Base-by-base conservation (phyloP, 1,284 basidiomycete genomes). In the Malassezia pachydermatis region DNA sequence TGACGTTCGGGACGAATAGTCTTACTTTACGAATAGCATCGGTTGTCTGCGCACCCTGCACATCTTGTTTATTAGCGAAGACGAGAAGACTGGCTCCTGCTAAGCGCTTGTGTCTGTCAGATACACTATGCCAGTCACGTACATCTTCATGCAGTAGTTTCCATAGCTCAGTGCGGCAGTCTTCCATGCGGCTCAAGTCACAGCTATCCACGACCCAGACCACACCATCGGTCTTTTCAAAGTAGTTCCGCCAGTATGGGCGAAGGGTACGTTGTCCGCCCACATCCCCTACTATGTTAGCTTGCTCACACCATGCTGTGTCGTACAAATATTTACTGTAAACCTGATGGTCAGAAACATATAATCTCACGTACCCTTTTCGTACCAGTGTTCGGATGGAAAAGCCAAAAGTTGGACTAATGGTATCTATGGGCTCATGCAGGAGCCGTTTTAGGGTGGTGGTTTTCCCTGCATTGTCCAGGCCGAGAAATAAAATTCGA, bases 51-150 rank as follows among this genome's bases (percentile, higher is more conserved):
- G 90, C 84, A 23, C 89, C 88, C 32, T 79, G 78, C 28, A 98
- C 80, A 74, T 99, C 94, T 73, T 95, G 90, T 74, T 99, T 99
- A 75, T 99, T 99, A n/a, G 94, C 94, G 71, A 98, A 88, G 41
- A 99, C 82, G 34, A 99, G 79, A 41, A 99, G 78, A 14, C 89
- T 92, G 35, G 92, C 92, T 16, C 92, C 90, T 42, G 88, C 82
- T 33, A 98, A 76, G 62, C 92, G 79, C 87, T 96, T 11, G 1
- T 11, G 25, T 40, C n/a, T 27, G 35, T 23, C 22, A 38, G 24
- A 7, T 22, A 9, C 11, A 11, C 27, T 10, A 14, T 25, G n/a
- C 16, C 7, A 37, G 4, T 5, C 4, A 36, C 84, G 71, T 72
- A 95, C 90, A 73, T 98, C 90, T 77, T 96, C 90, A 23, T 81